Evolutionary conservation across 202 grass and related monocot genomes (phyloP), one percentile per base, ranked within the genome.

Genomic region (Eragrostis tef): DNA sequence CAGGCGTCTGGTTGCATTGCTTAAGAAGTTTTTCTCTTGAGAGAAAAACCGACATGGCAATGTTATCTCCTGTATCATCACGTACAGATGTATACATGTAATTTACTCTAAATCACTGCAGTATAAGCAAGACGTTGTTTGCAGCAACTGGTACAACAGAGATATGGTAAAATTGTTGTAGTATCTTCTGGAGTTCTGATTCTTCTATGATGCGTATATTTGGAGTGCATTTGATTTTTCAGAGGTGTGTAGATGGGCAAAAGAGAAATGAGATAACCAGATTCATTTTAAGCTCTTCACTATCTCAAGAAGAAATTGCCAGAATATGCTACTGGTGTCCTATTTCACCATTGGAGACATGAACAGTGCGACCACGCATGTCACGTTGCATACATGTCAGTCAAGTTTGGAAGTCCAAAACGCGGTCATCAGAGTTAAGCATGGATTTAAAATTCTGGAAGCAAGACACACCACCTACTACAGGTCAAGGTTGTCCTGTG

Each of bases 391-490:
- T 50, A 67, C 67, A 46, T 58, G 74, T 68, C 24, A 56, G 53
- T 53, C 56, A 79, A 44, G 54, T 64, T 71, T 77, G 29, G 24
- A 77, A 85, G 77, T 81, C 72, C 77, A 85, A 79, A 79, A 77
- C 78, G 6, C 71, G 71, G 71, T 62, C 79, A 85, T 17, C 42
- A 34, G n/a, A 67, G 63, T 80, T 19, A 78, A 48, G 16, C 27
- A 22, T 9, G 19, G 56, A 80, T 85, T 85, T 77, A 81, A 85
- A 65, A 89, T 85, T 81, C 57, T 71, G 26, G 65, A 85, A 67
- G 65, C 82, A 54, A 89, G 65, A 67, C 9, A 5, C 71, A 85
- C 87, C 82, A 89, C 87, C 87, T 85, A 71, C 82, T 81, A 41
- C 74, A 73, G 56, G 79, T 75, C 68, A 61, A 69, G 65, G 71